A percentile compares a stretch with the other conserved stretches of the same genome.
These are phyloP conservation scores for Microbotryomycetes sp. DNA, from an alignment of 1,284 basidiomycete species.

Conservation along the genomic window DNA sequence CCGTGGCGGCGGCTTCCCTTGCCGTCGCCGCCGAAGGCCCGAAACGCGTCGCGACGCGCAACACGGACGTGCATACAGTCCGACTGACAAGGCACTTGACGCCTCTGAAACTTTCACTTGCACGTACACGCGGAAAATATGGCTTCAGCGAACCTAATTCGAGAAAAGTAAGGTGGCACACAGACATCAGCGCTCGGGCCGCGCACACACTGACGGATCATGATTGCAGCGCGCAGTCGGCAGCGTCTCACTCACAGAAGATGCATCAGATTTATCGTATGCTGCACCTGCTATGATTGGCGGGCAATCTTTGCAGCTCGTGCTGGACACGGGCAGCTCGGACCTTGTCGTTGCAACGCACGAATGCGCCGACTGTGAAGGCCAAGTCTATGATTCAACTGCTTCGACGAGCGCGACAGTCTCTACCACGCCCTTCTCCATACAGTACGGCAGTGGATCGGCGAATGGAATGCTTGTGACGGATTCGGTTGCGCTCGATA, in stretches of 20 bases:
- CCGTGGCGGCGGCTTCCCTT: too few species aligned
- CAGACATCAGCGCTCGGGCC: too few species aligned
- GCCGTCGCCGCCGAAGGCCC: too few species aligned
- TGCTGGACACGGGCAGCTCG: background rate
- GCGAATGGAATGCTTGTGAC: slow-evolving; percentile 60
- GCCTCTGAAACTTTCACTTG: background rate
- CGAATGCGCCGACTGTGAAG: background rate
- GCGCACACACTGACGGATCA: background rate
- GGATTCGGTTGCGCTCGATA: slow-evolving; percentile 71
- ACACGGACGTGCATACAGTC: background rate
- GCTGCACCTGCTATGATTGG: background rate
- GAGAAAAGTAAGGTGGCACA: too few species aligned
- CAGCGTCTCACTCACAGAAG: background rate
- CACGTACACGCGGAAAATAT: background rate
- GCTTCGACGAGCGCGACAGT: background rate
- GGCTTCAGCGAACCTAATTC: too few species aligned
- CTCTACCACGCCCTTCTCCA: background rate
- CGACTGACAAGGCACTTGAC: background rate
- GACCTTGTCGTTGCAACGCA: background rate
- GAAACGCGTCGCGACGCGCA: background rate
- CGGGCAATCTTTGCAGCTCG: background rate
- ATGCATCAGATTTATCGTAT: background rate
- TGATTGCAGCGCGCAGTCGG: background rate
- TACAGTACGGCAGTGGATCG: slow-evolving; percentile 53
- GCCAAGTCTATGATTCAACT: background rate